Base-by-base conservation (phyloP, 2,329 filamentous ascomycete genomes). In the Colletotrichum acutatum region DNA sequence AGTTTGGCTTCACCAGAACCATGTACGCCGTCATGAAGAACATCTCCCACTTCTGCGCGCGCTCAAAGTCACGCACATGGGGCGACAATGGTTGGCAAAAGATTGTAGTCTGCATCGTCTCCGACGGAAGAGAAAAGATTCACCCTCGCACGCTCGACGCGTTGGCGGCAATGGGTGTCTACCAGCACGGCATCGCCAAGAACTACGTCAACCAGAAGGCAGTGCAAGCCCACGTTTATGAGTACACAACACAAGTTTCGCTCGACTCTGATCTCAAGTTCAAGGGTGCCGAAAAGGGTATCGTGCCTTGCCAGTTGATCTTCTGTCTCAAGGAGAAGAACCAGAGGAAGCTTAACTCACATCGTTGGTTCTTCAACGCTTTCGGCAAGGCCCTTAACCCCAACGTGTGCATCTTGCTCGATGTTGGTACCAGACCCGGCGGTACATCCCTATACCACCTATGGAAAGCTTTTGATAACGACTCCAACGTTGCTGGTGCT, bases 1-100 rank as follows among this genome's bases (percentile, higher is more conserved):
- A 98, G 80, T 94, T 98, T 78, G 91, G 95, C 80, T 99, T 99
- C 78, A 98, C 97, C 7, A 91, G 97, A 59, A 99, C 97, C 0
- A 98, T 99, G 96, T 95, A 98, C 82, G 97, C 96, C 68, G 94
- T 99, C 69, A 97, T 99, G 94, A 95, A 97, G 82, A 99, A 99
- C 81, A 96, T 99, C 78, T 92, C 94, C 16, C 97, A 98, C 82
- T 98, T 99, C 83, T 99, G 97, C 86, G 95, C 93, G 24, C 92
- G 97, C 66, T 93, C 92, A 67, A 96, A 97, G 82, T 98, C 95
- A 6, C 91, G 97, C 72, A 98, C 95, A 0, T 99, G 97, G 97
- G 97, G 97, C 52, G 97, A 98, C 77, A 91, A 94, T 66, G 97
- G 97, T 5, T 99, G 97, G 97, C 95, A 99, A 84, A 99, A 99